Conservation (phyloP, 306 rosid species). For the Malus asiatica region DNA sequence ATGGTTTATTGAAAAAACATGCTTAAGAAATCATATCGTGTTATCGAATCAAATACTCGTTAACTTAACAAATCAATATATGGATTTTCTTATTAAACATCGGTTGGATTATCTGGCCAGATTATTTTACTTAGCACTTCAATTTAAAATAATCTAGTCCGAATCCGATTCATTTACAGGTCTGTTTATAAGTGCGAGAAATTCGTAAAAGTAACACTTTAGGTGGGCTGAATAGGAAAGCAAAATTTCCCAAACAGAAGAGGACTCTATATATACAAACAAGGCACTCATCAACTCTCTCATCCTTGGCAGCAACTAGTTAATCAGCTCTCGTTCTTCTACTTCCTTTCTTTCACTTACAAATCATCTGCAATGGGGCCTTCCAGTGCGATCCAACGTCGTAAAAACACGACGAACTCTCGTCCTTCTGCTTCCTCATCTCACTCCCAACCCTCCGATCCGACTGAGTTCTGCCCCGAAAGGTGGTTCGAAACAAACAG, state of each 20-base stretch:
- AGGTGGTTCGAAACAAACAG: neutral
- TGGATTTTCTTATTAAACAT: neutral
- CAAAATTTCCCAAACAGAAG: neutral
- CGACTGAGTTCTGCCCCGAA: neutral
- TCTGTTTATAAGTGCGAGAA: no score
- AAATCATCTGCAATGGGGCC: neutral
- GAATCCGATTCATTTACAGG: no score
- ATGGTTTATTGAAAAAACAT: no score
- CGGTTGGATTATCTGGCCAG: fast-evolving
- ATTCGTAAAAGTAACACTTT: no score
- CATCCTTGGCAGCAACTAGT: no score
- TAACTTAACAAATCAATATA: neutral
- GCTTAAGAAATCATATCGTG: neutral
- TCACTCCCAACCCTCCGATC: neutral
- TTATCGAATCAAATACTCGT: neutral
- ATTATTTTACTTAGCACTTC: neutral
- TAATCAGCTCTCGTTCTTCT: neutral
- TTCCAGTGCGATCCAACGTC: neutral
- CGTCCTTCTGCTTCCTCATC: neutral
- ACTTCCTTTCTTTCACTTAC: neutral
- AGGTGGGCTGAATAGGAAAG: neutral
- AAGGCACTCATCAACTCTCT: neutral
- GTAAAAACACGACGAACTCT: neutral
- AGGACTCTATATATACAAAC: neutral
- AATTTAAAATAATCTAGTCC: neutral